Evolutionary conservation across 306 rosid genomes (phyloP).

Genomic region (Quercus engelmannii): DNA sequence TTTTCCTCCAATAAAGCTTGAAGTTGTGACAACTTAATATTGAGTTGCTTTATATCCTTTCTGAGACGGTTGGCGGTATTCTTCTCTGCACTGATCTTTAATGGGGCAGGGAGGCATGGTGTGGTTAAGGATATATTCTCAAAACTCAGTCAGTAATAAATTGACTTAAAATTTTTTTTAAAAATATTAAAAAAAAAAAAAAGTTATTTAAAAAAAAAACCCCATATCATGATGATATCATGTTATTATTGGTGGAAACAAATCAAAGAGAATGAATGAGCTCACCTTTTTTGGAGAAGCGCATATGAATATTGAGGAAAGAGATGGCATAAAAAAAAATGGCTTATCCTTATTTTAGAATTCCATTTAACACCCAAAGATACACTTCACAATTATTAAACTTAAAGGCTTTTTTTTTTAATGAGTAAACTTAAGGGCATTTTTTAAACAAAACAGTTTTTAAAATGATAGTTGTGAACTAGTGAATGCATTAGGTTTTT

Average conservation of each 20-base stretch:
- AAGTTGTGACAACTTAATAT: constrained; percentile 66
- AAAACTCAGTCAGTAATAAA: neutral
- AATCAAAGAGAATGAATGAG: neutral
- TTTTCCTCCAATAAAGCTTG: constrained; percentile 80
- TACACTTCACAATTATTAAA: neutral
- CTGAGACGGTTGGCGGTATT: constrained; percentile 64
- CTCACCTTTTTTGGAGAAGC: neutral
- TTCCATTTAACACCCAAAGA: neutral
- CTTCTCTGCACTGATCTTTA: constrained; percentile 82
- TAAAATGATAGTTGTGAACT: neutral
- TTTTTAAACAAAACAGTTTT: neutral
- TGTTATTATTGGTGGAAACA: neutral
- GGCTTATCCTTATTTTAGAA: neutral
- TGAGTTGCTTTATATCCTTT: constrained; percentile 68
- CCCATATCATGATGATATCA: neutral
- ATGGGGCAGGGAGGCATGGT: constrained; percentile 75
- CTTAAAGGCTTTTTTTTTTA: too few species aligned
- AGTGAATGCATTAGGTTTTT: neutral
- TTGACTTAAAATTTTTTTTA: too few species aligned
- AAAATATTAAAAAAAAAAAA: too few species aligned
- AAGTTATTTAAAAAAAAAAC: too few species aligned
- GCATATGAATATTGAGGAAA: neutral
- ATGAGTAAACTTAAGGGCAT: neutral
- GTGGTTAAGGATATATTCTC: constrained; percentile 52
- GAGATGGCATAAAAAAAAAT: neutral